These are phyloP conservation scores for Euphorbia tirucalli DNA, from an alignment of 345 rosid genomes.

Conservation along the genomic window DNA sequence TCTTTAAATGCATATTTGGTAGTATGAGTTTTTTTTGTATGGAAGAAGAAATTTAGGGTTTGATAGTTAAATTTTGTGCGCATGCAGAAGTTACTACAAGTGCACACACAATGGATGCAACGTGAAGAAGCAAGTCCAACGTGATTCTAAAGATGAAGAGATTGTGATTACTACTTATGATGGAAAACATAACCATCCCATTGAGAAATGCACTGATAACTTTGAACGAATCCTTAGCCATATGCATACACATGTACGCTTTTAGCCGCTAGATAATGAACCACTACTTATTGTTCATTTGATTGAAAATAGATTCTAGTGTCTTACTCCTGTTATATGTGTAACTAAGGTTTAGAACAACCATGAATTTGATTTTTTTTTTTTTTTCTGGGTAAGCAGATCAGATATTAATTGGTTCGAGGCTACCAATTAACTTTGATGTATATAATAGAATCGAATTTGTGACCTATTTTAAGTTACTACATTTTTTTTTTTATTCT, in stretches of 20 bases:
- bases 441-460: too few species aligned
- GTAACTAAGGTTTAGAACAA: too few species aligned
- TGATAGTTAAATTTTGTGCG: background rate
- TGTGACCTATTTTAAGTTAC: too few species aligned
- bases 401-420: too few species aligned
- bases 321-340: too few species aligned
- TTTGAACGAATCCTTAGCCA: slow-evolving; percentile 29
- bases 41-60: background rate
- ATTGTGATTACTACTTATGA: slow-evolving; percentile 50
- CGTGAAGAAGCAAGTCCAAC: slow-evolving; percentile 54
- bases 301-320: too few species aligned
- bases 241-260: background rate
- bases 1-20: background rate
- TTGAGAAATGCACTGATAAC: slow-evolving; percentile 27
- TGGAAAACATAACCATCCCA: slow-evolving; percentile 42
- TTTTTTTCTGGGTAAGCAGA: too few species aligned
- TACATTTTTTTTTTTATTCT: too few species aligned
- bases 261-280: too few species aligned
- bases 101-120: slow-evolving; percentile 44
- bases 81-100: slow-evolving; percentile 51
- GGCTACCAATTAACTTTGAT: too few species aligned
- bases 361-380: too few species aligned
- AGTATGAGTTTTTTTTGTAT: background rate
- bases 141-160: slow-evolving; percentile 38
- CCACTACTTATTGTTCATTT: too few species aligned